Percentiles rank a stretch among this genome's conserved stretches.
Evolutionary conservation across 805 yeast genomes (phyloP).

Genomic region (Isabelozyma pseudorhagii): DNA sequence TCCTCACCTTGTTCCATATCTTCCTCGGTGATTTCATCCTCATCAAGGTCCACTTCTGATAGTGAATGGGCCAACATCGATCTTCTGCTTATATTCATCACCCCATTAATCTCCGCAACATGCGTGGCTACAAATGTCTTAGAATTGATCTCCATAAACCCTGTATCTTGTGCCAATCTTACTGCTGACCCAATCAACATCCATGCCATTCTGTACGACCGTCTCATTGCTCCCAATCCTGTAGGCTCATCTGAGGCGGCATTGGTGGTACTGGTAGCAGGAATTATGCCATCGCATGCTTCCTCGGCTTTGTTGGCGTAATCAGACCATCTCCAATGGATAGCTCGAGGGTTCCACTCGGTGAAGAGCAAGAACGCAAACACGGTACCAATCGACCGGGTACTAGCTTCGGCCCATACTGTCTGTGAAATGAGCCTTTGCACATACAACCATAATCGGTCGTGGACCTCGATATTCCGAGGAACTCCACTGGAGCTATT

Average conservation of each 20-base stretch:
- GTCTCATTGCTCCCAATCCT: slow-evolving; percentile 79
- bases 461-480: slow-evolving; percentile 65
- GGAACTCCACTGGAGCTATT: slow-evolving; percentile 28
- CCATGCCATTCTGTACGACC: slow-evolving; percentile 91
- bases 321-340: slow-evolving; percentile 84
- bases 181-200: slow-evolving; percentile 88
- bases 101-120: slow-evolving; percentile 76
- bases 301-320: slow-evolving; percentile 67
- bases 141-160: slow-evolving; percentile 69
- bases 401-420: slow-evolving; percentile 92
- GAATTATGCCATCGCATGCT: slow-evolving; percentile 6
- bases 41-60: slow-evolving; percentile 59
- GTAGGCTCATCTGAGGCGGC: slow-evolving; percentile 40
- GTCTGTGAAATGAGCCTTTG: slow-evolving; percentile 79
- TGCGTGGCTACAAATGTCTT: slow-evolving; percentile 81
- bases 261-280: neutral
- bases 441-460: slow-evolving; percentile 78
- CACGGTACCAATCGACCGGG: slow-evolving; percentile 82
- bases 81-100: slow-evolving; percentile 75
- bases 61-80: slow-evolving; percentile 74
- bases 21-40: slow-evolving; percentile 33
- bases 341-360: slow-evolving; percentile 95
- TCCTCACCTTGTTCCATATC: slow-evolving; percentile 25
- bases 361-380: slow-evolving; percentile 80
- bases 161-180: slow-evolving; percentile 82